Evolutionary conservation across 2,329 filamentous ascomycete species (phyloP).

Genomic region (Aspergillus sclerotialis): DNA sequence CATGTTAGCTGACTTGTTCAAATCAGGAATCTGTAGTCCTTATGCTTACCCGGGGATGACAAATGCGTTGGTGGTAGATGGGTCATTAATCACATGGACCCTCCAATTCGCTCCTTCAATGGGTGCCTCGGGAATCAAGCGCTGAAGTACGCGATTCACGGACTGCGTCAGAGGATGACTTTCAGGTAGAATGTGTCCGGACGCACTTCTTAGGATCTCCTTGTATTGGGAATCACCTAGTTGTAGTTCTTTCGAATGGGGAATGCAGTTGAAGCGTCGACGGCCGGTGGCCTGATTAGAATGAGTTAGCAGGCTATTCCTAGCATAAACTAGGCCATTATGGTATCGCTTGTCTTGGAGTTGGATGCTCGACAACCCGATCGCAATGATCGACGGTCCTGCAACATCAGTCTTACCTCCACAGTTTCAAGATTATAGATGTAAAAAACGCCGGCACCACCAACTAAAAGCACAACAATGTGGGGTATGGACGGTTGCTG

Average conservation of each 20-base stretch:
- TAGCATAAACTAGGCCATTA: not conserved
- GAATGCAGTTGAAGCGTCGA: slow-evolving; percentile 53
- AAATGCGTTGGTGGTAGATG: slow-evolving; percentile 50
- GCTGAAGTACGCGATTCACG: slow-evolving; percentile 47
- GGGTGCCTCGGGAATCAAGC: slow-evolving; percentile 48
- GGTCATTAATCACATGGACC: slow-evolving; percentile 51
- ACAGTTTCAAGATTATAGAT: not conserved
- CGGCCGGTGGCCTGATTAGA: slow-evolving; percentile 44
- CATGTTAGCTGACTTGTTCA: slow-evolving; percentile 2
- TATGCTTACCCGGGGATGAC: slow-evolving; percentile 54
- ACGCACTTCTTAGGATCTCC: slow-evolving; percentile 41
- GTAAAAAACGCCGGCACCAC: not conserved
- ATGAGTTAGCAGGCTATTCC: slow-evolving; percentile 1
- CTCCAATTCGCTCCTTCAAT: slow-evolving; percentile 45
- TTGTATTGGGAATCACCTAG: slow-evolving; percentile 40
- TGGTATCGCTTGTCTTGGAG: too few species aligned
- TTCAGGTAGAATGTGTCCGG: slow-evolving; percentile 42
- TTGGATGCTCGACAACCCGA: not conserved
- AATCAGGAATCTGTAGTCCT: not conserved
- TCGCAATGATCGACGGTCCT: too few species aligned
- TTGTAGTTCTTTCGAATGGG: slow-evolving; percentile 37
- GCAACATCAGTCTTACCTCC: slow-evolving; percentile 2
- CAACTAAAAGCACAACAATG: not conserved
- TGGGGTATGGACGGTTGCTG: not conserved
- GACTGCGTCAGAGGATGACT: slow-evolving; percentile 41